Conservation (phyloP, 2,329 filamentous ascomycete genomes). For the Fusarium sulawesiense region DNA sequence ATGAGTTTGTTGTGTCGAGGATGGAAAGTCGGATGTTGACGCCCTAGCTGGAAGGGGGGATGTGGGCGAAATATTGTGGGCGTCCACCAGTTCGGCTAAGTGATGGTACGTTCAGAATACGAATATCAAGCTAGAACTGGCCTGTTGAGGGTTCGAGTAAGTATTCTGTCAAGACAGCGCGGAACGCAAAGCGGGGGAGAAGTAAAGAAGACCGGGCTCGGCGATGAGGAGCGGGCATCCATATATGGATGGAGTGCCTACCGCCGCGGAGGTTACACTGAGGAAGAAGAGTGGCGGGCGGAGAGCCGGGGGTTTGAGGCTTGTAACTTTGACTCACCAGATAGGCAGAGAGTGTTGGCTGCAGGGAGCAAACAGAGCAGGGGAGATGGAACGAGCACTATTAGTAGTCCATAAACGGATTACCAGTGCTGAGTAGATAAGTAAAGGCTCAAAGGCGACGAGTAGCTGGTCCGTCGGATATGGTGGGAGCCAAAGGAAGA, state of each 20-base stretch:
- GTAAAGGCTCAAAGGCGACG: conserved; percentile 5
- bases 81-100: conserved; percentile 39
- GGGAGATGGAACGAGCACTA: conserved; percentile 23
- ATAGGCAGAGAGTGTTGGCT: conserved; percentile 34
- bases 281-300: conserved; percentile 35
- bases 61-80: conserved; percentile 44
- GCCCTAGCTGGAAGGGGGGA: conserved; percentile 36
- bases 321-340: conserved; percentile 41
- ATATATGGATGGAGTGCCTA: conserved; percentile 41
- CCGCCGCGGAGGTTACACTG: conserved; percentile 31
- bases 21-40: conserved; percentile 35
- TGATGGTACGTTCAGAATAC: conserved; percentile 29
- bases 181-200: conserved; percentile 30
- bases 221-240: conserved; percentile 39
- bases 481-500: conserved; percentile 38
- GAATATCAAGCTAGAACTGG: conserved; percentile 27
- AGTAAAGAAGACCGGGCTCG: conserved; percentile 30
- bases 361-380: conserved; percentile 1
- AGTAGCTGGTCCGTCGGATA: conserved; percentile 28
- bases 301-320: conserved; percentile 25
- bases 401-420: conserved; percentile 40
- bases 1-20: conserved; percentile 15
- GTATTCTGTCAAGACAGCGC: conserved; percentile 30
- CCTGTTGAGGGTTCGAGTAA: conserved; percentile 38
- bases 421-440: conserved; percentile 7